Evolutionary conservation across 1,139 yeast genomes (phyloP), one percentile per base, ranked within the genome.

Genomic region (Candida albicans): DNA sequence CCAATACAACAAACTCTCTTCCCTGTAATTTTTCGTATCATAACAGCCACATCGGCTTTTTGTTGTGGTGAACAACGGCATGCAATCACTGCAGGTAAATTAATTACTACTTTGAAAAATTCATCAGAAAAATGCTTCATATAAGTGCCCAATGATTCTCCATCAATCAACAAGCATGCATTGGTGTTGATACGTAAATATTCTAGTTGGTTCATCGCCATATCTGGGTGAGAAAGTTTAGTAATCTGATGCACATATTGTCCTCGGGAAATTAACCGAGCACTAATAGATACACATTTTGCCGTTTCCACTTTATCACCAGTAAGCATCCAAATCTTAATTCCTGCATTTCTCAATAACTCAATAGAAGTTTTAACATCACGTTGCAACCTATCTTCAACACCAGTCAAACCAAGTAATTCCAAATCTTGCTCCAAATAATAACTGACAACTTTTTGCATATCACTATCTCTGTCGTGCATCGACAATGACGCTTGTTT

Each of bases 231-330:
- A 10, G 66, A 61, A 32, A 85, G 62, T 52, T 82, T 86, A 9
- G 96, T 86, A 26, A 95, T 78, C 5, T 90, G 84, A 58, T 91
- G 96, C 25, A 95, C 90, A 56, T 84, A 87, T 63, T 93, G 99
- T 5, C 99, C 98, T 50, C 98, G 79, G 2, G 96, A 78, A 37
- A 95, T 93, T 45, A 95, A 78, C 58, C 91, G 84, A 22, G 98
- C 95, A 61, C 96, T 87, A 13, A 95, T 87, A 22, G 98, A 90
- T 31, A 95, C 97, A 75, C 99, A 93, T 50, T 89, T 81, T 1
- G 99, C 99, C 0, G 99, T 95, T 65, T 95, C 99, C 8, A 93
- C 98, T 62, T 95, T 95, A 62, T 95, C 99, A 52, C 99, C 99
- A 0, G 99, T 95, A 41, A 95, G 72, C 99, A 95, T 95, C 99